These are phyloP conservation scores for Nyssa sinensis DNA, from an alignment of 148 eudicot species.

Conservation along the genomic window DNA sequence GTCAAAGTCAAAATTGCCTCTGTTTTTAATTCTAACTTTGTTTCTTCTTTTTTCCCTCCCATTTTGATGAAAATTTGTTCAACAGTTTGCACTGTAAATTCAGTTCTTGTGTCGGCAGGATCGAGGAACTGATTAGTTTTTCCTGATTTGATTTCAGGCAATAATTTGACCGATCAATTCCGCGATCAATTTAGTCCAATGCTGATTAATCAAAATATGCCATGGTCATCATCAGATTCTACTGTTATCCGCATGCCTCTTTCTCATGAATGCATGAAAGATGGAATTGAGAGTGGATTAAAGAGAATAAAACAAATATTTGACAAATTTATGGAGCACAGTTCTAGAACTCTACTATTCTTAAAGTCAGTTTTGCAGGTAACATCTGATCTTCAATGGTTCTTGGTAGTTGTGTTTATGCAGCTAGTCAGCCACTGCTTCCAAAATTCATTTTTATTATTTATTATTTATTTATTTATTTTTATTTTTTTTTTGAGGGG, in stretches of 20 bases:
- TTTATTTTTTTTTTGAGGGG: background rate
- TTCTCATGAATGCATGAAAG: constrained; percentile 57
- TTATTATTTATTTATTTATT: too few relatives aligned
- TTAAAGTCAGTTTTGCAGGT: constrained; percentile 90
- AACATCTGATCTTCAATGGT: constrained; percentile 8
- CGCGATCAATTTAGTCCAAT: constrained; percentile 88
- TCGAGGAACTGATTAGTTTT: constrained; percentile 17
- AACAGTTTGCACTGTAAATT: constrained; percentile 7
- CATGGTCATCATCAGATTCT: constrained; percentile 52
- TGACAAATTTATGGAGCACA: constrained; percentile 68
- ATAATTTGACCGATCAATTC: constrained; percentile 75
- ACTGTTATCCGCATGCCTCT: constrained; percentile 92
- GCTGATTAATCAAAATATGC: constrained; percentile 61
- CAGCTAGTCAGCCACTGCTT: constrained; percentile 14
- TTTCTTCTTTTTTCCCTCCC: constrained; percentile 5
- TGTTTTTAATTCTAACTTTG: background rate
- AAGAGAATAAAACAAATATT: constrained; percentile 49
- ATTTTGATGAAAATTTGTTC: background rate
- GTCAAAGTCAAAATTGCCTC: background rate
- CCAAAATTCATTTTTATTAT: too few relatives aligned
- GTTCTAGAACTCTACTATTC: constrained; percentile 67
- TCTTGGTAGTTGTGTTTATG: background rate
- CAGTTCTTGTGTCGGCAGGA: background rate
- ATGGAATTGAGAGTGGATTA: constrained; percentile 59
- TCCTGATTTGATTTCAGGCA: constrained; percentile 48